These are phyloP conservation scores for Parietaria judaica DNA, from an alignment of 306 rosid species.

Conservation along the genomic window DNA sequence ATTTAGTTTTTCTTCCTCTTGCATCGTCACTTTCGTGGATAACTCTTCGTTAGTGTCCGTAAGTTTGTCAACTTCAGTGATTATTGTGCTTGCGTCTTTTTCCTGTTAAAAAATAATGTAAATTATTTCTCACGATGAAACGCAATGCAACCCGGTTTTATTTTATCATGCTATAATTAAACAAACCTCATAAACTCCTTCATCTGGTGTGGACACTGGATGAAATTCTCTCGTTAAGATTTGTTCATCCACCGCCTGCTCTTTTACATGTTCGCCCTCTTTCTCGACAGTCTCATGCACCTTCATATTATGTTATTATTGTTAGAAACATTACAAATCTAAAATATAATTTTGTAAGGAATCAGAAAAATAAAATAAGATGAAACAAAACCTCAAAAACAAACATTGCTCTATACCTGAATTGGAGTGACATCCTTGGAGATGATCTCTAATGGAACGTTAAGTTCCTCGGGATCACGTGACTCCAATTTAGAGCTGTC, in stretches of 20 bases:
- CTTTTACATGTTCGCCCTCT: slow-evolving; percentile 7
- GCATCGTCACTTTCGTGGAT: no score
- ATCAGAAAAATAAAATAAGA: neutral
- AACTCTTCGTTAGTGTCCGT: no score
- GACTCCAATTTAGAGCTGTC: slow-evolving; percentile 8
- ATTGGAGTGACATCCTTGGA: neutral
- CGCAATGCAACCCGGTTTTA: neutral
- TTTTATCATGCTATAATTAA: neutral
- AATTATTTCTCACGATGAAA: neutral
- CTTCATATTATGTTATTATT: slow-evolving; percentile 11
- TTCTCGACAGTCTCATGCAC: slow-evolving; percentile 8
- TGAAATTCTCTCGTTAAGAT: slow-evolving; percentile 11
- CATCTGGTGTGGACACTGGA: slow-evolving; percentile 1
- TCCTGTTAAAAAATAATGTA: slow-evolving; percentile 19
- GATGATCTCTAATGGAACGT: slow-evolving; percentile 2
- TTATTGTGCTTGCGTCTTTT: slow-evolving; percentile 6
- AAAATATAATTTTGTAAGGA: neutral
- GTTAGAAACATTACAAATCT: slow-evolving; percentile 2
- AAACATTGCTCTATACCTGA: slow-evolving; percentile 8
- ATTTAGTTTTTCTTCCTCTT: no score
- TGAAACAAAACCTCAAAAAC: neutral
- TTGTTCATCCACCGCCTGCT: slow-evolving; percentile 4
- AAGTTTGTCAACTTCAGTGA: neutral
- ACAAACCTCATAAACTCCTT: slow-evolving; percentile 19
- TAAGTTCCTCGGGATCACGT: slow-evolving; percentile 8